These are phyloP conservation scores for Pichia nakasei DNA, from an alignment of 805 yeast genomes.

Conservation along the genomic window DNA sequence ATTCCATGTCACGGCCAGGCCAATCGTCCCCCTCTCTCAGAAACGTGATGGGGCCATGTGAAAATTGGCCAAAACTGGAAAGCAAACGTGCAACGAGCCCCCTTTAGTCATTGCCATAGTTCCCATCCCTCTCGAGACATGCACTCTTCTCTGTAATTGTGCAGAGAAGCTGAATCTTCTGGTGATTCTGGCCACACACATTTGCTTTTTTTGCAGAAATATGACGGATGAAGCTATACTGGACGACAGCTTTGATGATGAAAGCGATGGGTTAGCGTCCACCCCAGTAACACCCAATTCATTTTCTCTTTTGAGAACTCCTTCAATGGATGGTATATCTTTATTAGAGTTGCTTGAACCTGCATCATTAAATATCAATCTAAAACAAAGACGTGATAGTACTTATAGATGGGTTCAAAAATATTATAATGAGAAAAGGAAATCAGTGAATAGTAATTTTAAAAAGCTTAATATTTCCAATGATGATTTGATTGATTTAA, in stretches of 20 bases:
- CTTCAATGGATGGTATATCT: slow-evolving; percentile 22
- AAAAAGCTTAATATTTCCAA: slow-evolving; percentile 19
- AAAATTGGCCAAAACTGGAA: not conserved
- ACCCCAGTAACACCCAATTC: slow-evolving; percentile 3
- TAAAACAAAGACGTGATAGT: slow-evolving; percentile 18
- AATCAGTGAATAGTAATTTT: slow-evolving; percentile 8
- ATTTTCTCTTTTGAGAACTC: slow-evolving; percentile 2
- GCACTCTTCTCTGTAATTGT: too few species aligned
- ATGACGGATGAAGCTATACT: not conserved
- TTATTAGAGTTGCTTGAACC: slow-evolving; percentile 27
- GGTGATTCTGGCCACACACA: too few species aligned
- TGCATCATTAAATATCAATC: slow-evolving; percentile 13
- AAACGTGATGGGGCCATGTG: not conserved
- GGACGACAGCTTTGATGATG: not conserved
- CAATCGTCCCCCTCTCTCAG: too few species aligned
- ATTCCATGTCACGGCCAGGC: not conserved
- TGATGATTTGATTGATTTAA: slow-evolving; percentile 23
- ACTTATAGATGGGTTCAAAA: slow-evolving; percentile 24
- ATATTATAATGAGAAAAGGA: slow-evolving; percentile 20
- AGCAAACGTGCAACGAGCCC: too few species aligned
- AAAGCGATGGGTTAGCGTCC: not conserved
- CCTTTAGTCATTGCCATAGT: too few species aligned
- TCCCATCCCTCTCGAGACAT: too few species aligned
- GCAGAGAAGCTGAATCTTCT: too few species aligned
- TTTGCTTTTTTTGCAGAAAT: too few species aligned